Evolutionary conservation across 2,329 filamentous ascomycete genomes (phyloP).

Genomic region (Venturia aucupariae): DNA sequence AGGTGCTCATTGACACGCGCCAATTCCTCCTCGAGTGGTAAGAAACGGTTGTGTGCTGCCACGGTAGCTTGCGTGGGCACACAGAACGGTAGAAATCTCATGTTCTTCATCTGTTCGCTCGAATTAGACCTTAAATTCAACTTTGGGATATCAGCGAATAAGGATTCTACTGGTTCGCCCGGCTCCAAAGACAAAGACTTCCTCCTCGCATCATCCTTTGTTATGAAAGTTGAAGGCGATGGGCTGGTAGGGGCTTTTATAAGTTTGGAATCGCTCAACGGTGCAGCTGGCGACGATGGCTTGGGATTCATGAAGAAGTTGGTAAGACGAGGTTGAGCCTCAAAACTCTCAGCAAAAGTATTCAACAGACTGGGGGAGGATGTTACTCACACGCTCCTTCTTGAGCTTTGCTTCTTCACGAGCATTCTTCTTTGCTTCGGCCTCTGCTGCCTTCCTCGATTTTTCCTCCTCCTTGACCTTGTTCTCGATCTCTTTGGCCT

Average conservation of each 20-base stretch:
- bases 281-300: constrained; percentile 19
- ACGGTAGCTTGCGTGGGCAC: constrained; percentile 64
- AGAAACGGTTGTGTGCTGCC: constrained; percentile 41
- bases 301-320: constrained; percentile 38
- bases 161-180: constrained; percentile 22
- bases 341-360: constrained; percentile 7
- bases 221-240: neutral
- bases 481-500: constrained; percentile 16
- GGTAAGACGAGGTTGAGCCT: constrained; percentile 34
- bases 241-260: constrained; percentile 7
- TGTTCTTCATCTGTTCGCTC: constrained; percentile 34
- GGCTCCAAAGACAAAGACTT: constrained; percentile 25
- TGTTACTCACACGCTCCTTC: constrained; percentile 31
- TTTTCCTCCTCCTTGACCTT: constrained; percentile 32
- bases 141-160: neutral
- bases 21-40: constrained; percentile 18
- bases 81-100: constrained; percentile 73
- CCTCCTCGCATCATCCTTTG: constrained; percentile 11
- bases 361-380: constrained; percentile 23
- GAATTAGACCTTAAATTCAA: constrained; percentile 16
- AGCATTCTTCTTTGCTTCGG: constrained; percentile 36
- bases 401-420: constrained; percentile 38
- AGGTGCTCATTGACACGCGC: constrained; percentile 21
- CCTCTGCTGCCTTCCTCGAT: constrained; percentile 23
- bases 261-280: constrained; percentile 11